Evolutionary conservation across 345 rosid genomes (phyloP), one percentile per base, ranked within the genome.

Genomic region (Euphorbia peplus): DNA sequence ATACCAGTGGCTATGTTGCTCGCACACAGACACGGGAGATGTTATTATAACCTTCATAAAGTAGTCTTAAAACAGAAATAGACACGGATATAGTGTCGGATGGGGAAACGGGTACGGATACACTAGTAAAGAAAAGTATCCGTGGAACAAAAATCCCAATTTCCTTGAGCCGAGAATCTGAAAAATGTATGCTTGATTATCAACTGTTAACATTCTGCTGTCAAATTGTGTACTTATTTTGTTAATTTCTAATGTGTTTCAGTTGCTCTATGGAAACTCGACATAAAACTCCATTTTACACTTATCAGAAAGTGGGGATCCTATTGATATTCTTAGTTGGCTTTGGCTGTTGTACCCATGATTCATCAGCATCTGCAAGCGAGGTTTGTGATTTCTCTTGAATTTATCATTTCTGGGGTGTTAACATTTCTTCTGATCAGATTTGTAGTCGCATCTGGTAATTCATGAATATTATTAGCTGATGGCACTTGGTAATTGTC

Each of bases 291-390:
- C 50, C 18, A 25, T 51, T 74, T 26, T 15, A 35, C 62, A 22
- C 66, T 41, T 37, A 1, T 50, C 68, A 26, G 60, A 73, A 37
- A 41, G 29, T 67, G 29, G 66, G 63, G 64, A 74, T 76, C 29
- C 18, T 79, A 53, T 72, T 76, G 70, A 69, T 80, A 30, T 1
- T 80, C 15, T 66, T 66, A 25, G 18, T 60, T 21, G 58, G 60
- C 55, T 37, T 62, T 63, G 72, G 67, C 66, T 64, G 41, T 51
- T 52, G 25, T 41, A 63, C 54, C 18, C 48, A 51, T 24, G 51
- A 18, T 54, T 56, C 57, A 8, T 76, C 79, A n/a, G n/a, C n/a
- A 5, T 58, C 72, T 61, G 61, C 73, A 65, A 76, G 39, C 51
- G 60, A 72, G 82, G 83, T 73, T 24, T 50, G 77, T 52, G 21